Evolutionary conservation across 208 protist genomes (phyloP), one percentile per base, ranked within the genome.

Genomic region (Leishmania gerbilli): DNA sequence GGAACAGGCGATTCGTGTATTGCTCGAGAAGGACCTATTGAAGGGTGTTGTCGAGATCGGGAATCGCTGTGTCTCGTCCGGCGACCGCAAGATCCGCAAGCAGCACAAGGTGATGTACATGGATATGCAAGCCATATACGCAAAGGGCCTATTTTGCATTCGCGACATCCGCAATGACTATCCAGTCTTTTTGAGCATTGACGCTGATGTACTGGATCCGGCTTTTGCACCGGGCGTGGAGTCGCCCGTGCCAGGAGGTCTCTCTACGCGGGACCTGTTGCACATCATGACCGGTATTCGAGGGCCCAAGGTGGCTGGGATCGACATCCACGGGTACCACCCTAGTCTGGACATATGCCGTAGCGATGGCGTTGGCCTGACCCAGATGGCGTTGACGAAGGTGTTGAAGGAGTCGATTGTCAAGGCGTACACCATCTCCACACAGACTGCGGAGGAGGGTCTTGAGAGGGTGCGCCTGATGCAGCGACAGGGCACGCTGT

Each of bases 51-150:
- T 97, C 47, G 93, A 92, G 80, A 81, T 97, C 19, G 92, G 91
- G 27, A 97, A 95, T 77, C 90, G 93, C 21, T 88, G 87, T 53
- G 91, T 95, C 64, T 88, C 87, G 21, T 89, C 86, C 27, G 86
- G 83, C 0, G 92, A 95, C 74, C 89, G 93, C 34, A 93, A 89
- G 76, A 80, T 94, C 19, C 90, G 93, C 17, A 97, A 95, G 77
- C 81, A 93, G 56, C 80, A 97, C 78, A 92, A 94, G 79, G 89
- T 93, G 60, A 89, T 95, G 79, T 97, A 97, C 84, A 95, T 95
- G 92, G 93, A 97, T 76, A 92, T 95, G 83, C 91, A 95, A 53
- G 93, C 91, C n/a, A 95, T 97, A 75, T 97, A 92, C 76, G 86
- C 91, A 3, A 97, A 97, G 64, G 92, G 92, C 1, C 72, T 95